These are phyloP conservation scores for Penicillium sp. DNA, from an alignment of 2,329 filamentous ascomycete genomes.

Conservation along the genomic window DNA sequence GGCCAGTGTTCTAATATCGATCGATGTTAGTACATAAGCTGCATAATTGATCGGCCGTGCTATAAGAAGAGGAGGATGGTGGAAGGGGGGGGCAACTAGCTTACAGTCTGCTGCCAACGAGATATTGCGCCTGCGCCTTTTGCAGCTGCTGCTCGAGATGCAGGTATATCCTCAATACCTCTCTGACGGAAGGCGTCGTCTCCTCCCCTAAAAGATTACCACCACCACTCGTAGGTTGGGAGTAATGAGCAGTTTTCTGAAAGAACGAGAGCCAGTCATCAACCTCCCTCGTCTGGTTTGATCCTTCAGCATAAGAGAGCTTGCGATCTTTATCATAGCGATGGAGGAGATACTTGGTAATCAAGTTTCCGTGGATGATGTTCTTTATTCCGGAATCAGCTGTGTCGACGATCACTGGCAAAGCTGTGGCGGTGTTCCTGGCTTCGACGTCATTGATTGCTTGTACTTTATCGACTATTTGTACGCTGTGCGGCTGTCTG, in stretches of 20 bases:
- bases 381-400: not conserved
- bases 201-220: too few relatives aligned
- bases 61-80: too few relatives aligned
- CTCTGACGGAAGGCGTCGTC: conserved; percentile 1
- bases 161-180: conserved; percentile 17
- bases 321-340: not conserved
- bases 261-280: not conserved
- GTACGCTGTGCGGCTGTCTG: not conserved
- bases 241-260: not conserved
- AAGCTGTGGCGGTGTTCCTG: not conserved
- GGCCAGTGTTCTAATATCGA: conserved; percentile 17
- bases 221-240: not conserved
- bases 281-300: not conserved
- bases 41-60: not conserved
- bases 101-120: conserved; percentile 23
- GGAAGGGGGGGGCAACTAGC: too few relatives aligned
- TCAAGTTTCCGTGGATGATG: not conserved
- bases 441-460: not conserved
- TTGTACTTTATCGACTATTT: not conserved
- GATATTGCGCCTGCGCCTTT: conserved; percentile 7
- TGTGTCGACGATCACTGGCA: not conserved
- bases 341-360: not conserved
- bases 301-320: not conserved
- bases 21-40: too few relatives aligned
- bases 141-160: conserved; percentile 18